Conservation (phyloP, 805 yeast genomes). For the Metschnikowia colocasiae region DNA sequence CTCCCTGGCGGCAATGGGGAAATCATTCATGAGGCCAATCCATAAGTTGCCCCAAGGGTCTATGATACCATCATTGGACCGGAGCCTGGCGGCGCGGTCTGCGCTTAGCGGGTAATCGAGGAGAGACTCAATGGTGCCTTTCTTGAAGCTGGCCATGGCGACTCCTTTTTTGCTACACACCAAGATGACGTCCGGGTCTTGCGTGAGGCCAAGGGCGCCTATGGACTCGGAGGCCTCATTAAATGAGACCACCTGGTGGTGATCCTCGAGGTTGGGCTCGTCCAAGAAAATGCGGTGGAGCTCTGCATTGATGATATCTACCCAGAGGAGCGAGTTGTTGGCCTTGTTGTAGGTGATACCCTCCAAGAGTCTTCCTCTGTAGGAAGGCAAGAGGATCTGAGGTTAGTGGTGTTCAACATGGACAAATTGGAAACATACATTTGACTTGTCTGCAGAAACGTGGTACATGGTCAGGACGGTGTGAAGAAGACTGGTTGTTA, state of each 20-base stretch:
- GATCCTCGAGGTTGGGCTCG: conserved; percentile 14
- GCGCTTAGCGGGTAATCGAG: conserved; percentile 35
- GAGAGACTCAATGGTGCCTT: conserved; percentile 37
- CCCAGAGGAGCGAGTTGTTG: conserved; percentile 50
- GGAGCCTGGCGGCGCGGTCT: conserved; percentile 20
- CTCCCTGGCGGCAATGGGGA: conserved; percentile 27
- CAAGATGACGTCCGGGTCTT: conserved; percentile 45
- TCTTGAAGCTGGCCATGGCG: conserved; percentile 46
- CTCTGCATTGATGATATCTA: conserved; percentile 42
- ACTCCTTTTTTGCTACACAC: conserved; percentile 68
- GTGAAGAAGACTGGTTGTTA: neutral
- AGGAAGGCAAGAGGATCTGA: conserved; percentile 22
- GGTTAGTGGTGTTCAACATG: conserved; percentile 8
- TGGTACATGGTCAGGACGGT: neutral
- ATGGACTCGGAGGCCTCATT: conserved; percentile 42
- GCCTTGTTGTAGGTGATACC: conserved; percentile 62
- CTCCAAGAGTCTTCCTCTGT: conserved; percentile 53
- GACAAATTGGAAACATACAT: conserved; percentile 7
- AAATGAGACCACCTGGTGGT: conserved; percentile 40
- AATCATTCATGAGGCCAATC: conserved; percentile 77
- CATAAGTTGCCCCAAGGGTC: conserved; percentile 75
- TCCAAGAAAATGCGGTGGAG: conserved; percentile 33
- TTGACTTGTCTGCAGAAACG: conserved; percentile 5
- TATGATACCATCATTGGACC: conserved; percentile 79
- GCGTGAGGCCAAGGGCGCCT: conserved; percentile 72